A percentile compares a stretch with the other conserved stretches of the same genome.
phyloP scores from a whole-genome alignment of 805 yeast genomes.

The Monosporozyma servazzii region DNA sequence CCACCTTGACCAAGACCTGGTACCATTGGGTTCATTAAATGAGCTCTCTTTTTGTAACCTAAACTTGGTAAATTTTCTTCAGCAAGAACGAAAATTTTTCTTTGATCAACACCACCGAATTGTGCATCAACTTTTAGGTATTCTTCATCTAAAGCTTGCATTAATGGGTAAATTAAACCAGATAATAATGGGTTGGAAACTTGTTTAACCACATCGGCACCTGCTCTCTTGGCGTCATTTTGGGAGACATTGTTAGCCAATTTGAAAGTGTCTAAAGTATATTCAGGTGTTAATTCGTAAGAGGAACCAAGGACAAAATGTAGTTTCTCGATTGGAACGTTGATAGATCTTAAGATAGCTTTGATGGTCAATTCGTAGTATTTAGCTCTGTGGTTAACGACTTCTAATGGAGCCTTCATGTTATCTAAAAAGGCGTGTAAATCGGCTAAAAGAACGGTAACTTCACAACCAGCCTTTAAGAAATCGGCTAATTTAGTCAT shows the following conservation, averaged over 20 bases:
- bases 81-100: conserved; percentile 93
- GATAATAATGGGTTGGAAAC: conserved; percentile 87
- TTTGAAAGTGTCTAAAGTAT: conserved; percentile 83
- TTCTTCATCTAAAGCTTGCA: conserved; percentile 98
- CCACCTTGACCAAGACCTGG: conserved; percentile 97
- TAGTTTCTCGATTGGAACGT: conserved; percentile 86
- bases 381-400: conserved; percentile 77
- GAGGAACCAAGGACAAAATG: conserved; percentile 78
- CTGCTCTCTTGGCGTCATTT: conserved; percentile 97
- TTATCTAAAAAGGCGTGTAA: conserved; percentile 94
- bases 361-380: conserved; percentile 81
- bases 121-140: conserved; percentile 83
- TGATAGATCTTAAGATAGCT: conserved; percentile 74
- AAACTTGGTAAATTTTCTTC: conserved; percentile 82
- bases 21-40: conserved; percentile 97
- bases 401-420: conserved; percentile 96
- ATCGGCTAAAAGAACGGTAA: conserved; percentile 85
- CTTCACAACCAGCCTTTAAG: conserved; percentile 92
- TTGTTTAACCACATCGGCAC: conserved; percentile 98
- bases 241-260: conserved; percentile 78
- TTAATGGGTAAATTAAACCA: conserved; percentile 92
- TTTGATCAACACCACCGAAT: conserved; percentile 98
- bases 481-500: conserved; percentile 95
- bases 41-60: conserved; percentile 96
- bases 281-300: conserved; percentile 72